phyloP scores from a whole-genome alignment of 164 flowering plant species.

The Litsea cubeba region DNA sequence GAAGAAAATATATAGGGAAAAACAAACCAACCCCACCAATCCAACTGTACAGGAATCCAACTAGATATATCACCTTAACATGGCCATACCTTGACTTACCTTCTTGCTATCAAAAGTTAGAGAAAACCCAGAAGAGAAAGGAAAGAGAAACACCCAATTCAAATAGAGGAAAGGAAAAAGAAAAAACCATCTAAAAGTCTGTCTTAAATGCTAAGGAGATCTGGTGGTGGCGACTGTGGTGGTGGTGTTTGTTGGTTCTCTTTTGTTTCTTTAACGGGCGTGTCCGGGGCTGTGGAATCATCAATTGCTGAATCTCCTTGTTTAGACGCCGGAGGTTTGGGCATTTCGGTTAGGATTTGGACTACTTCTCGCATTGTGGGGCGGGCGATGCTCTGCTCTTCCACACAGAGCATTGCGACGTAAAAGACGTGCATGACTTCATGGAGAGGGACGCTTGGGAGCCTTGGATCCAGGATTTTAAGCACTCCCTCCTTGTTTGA shows the following conservation, averaged over 20 bases:
- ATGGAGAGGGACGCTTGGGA: constrained; percentile 71
- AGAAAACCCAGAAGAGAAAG: constrained; percentile 14
- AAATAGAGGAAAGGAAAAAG: constrained; percentile 5
- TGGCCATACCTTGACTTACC: neutral
- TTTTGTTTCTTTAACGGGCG: constrained; percentile 26
- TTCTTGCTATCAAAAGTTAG: constrained; percentile 16
- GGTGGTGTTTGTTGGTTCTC: constrained; percentile 24
- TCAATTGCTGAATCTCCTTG: constrained; percentile 33
- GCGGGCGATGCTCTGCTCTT: constrained; percentile 90
- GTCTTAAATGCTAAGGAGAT: constrained; percentile 82
- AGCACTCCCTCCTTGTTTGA: constrained; percentile 79
- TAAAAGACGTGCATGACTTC: constrained; percentile 95
- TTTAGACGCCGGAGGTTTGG: constrained; percentile 45
- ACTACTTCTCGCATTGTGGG: constrained; percentile 99
- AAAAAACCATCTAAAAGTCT: neutral
- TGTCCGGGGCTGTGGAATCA: constrained; percentile 32
- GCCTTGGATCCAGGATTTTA: constrained; percentile 75
- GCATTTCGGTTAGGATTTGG: constrained; percentile 82
- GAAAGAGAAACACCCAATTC: constrained; percentile 21
- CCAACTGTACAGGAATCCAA: constrained; percentile 14
- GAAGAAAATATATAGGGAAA: neutral
- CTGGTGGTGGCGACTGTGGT: constrained; percentile 55
- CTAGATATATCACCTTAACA: constrained; percentile 2
- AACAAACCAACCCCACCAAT: constrained; percentile 6
- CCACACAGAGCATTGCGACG: constrained; percentile 95